Base-by-base conservation (phyloP, 495 filamentous ascomycete species). In the Parachaetomium inaequale region DNA sequence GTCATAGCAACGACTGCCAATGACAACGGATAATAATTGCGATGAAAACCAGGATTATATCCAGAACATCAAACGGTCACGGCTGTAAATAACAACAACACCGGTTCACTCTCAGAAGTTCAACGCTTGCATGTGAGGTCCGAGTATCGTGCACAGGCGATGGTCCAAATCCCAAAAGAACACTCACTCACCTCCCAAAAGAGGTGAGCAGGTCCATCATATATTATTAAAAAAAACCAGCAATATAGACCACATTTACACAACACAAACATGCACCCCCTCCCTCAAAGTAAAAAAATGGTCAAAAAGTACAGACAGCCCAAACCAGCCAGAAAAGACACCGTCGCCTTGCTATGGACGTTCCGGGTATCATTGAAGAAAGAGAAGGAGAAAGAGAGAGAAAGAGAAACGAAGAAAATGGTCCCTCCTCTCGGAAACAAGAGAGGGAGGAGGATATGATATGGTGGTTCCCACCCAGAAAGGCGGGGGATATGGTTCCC, bases 301-400 rank as follows among this genome's bases (percentile, higher is more conserved):
- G 11, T 11, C 42, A n/a, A 51, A 31, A 28, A 60, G 14, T 38
- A 59, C 43, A 46, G 17, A 46, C 19, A 59, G 31, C 45, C 26
- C 26, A 59, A 59, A 7, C 46, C 56, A 45, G 58, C 12, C 26
- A 52, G 4, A 32, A 60, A 63, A 66, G 67, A 69, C 67, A 69
- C 67, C 67, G 58, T 66, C 66, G 65, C 63, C 66, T 46, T 58
- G 58, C 57, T 47, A 42, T 68, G 50, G 55, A 68, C 60, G 65
- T 57, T 53, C 52, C 61, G 65, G 68, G 65, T 70, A 68, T 66
- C 68, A 66, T 60, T 40, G 63, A 53, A 55, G 54, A 53, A 50
- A 54, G 55, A 50, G 42, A 58, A 55, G 38, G n/a, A n/a, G n/a
- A n/a, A n/a, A n/a, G n/a, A n/a, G n/a, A n/a, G n/a, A 55, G 54